Evolutionary conservation across 2,329 filamentous ascomycete genomes (phyloP), one percentile per base, ranked within the genome.

Genomic region (Aspergillus pseudoglaucus): DNA sequence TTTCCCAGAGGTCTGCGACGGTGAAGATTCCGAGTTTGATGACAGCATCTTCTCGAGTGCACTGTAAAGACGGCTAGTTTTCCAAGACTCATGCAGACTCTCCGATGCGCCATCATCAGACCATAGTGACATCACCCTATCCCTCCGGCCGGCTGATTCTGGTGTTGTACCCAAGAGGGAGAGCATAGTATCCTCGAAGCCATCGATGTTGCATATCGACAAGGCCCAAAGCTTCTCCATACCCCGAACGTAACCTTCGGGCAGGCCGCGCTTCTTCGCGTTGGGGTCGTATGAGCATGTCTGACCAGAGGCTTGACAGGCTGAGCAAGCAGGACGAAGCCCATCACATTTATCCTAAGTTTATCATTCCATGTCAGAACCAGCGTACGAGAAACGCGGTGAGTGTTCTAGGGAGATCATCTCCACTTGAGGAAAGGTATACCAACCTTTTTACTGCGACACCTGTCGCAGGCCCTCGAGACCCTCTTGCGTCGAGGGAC

Each of bases 171-270:
- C 68, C 38, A 73, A 47, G 48, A 74, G 57, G 4, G 58, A 56
- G 40, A 70, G 54, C 56, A 72, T 66, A 25, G 60, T 65, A 18
- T 70, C 68, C 49, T 74, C 71, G 33, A 73, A 64, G 4, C 71
- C 71, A 27, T 71, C 65, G 43, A 73, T 68, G 33, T 72, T 73
- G 51, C 65, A 69, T 35, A 73, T 61, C 6, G 69, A 66, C 22
- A 74, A 53, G 6, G 70, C 70, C 68, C 69, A 73, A 27, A 74
- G 59, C 53, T 74, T 74, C 54, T 74, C 71, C 46, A 74, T 47
- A 3, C 70, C 70, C 17, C 71, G 69, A 27, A 74, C 71, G 58
- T 74, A 74, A 33, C 71, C 71, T 53, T 74, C 71, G 1, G 71
- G 71, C 14, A 74, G 55, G 15, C 71, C 71, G 45, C 71, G 65